Conservation (phyloP, 2,329 filamentous ascomycete species). For the Fusarium burgessii region DNA sequence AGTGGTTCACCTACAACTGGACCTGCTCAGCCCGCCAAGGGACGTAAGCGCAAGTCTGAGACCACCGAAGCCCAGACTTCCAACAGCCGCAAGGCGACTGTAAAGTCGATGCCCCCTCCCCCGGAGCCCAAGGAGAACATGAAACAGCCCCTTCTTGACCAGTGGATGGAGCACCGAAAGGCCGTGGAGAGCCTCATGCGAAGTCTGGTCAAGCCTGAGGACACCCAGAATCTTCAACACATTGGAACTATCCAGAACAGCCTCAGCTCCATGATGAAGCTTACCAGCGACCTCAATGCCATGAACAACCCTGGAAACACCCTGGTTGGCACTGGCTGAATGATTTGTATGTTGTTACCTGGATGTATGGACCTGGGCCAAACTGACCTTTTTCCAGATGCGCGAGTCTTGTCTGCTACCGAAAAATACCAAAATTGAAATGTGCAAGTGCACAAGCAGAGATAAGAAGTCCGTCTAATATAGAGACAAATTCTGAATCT, state of each 20-base stretch:
- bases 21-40: slow-evolving; percentile 55
- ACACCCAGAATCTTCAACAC: slow-evolving; percentile 65
- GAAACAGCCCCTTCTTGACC: slow-evolving; percentile 60
- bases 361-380: not conserved
- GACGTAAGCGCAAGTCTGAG: slow-evolving; percentile 70
- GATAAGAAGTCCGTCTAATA: slow-evolving; percentile 39
- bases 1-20: slow-evolving; percentile 56
- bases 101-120: slow-evolving; percentile 54
- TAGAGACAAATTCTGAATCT: slow-evolving; percentile 43
- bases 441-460: slow-evolving; percentile 44
- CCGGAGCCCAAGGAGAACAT: slow-evolving; percentile 50
- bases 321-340: slow-evolving; percentile 50
- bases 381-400: slow-evolving; percentile 30
- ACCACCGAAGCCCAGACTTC: slow-evolving; percentile 54
- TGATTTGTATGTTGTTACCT: slow-evolving; percentile 38
- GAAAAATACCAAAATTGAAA: slow-evolving; percentile 27
- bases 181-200: slow-evolving; percentile 70
- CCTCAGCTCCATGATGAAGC: slow-evolving; percentile 64
- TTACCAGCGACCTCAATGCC: slow-evolving; percentile 52
- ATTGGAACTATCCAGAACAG: slow-evolving; percentile 64
- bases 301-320: slow-evolving; percentile 41
- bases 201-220: slow-evolving; percentile 62
- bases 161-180: slow-evolving; percentile 73
- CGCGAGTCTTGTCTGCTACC: slow-evolving; percentile 45
- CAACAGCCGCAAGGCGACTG: slow-evolving; percentile 62